These are phyloP conservation scores for Cafeteria roenbergensis DNA, from an alignment of 108 stramenopile species.

Conservation along the genomic window DNA sequence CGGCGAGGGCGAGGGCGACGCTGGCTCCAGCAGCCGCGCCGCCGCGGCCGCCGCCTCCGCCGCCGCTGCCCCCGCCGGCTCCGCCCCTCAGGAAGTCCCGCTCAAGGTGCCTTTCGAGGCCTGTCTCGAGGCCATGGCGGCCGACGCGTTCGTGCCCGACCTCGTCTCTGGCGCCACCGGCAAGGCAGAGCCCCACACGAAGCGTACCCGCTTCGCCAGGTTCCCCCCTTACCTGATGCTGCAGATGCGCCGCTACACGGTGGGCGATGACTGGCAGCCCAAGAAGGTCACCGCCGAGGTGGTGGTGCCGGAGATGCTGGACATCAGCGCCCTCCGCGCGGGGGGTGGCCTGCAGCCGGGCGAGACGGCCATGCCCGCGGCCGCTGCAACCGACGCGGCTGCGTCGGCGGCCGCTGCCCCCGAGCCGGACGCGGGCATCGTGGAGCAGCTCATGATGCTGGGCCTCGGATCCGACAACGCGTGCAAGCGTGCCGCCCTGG, in stretches of 20 bases:
- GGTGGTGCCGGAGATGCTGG: slow-evolving; percentile 71
- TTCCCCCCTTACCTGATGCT: slow-evolving; percentile 85
- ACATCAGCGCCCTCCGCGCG: slow-evolving; percentile 53
- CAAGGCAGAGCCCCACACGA: slow-evolving; percentile 32
- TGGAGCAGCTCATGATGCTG: slow-evolving; percentile 83
- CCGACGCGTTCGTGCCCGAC: slow-evolving; percentile 51
- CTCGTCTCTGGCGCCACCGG: slow-evolving; percentile 53
- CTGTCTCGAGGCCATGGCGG: slow-evolving; percentile 67
- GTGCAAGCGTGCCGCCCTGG: slow-evolving; percentile 71
- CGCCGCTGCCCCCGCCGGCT: slow-evolving; percentile 11
- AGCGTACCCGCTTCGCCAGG: slow-evolving; percentile 45
- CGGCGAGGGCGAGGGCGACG: background rate
- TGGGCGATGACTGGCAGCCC: slow-evolving; percentile 78
- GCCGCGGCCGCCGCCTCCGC: background rate
- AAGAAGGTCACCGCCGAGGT: slow-evolving; percentile 83
- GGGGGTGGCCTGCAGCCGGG: slow-evolving; percentile 59
- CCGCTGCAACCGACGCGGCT: slow-evolving; percentile 9
- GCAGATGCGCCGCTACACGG: slow-evolving; percentile 75
- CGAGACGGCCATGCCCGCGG: slow-evolving; percentile 58
- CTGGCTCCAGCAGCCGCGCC: background rate
- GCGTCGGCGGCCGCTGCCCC: slow-evolving; percentile 26
- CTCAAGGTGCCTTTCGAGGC: slow-evolving; percentile 63
- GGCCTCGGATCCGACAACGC: slow-evolving; percentile 89
- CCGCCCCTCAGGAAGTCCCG: slow-evolving; percentile 52
- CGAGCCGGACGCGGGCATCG: slow-evolving; percentile 56